Base-by-base conservation (phyloP, 2,329 filamentous ascomycete species). In the Aspergillaceae sp. region DNA sequence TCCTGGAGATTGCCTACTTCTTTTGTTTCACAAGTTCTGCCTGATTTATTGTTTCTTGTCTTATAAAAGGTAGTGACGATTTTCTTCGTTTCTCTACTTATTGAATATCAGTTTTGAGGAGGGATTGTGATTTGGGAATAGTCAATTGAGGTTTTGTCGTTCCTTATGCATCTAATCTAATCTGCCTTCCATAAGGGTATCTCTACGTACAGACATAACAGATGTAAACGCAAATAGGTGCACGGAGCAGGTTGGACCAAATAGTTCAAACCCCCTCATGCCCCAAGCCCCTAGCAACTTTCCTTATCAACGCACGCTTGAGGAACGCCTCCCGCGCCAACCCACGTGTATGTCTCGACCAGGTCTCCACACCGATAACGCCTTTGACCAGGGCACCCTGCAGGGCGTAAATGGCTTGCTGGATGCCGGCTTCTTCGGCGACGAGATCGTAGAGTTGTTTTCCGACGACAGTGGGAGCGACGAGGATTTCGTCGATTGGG, bases 391-490 rank as follows among this genome's bases (percentile, higher is more conserved):
- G 60, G 9, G 64, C 72, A 40, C 65, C 63, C 49, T 71, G 73
- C 47, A 72, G 59, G 10, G 69, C 83, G 60, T 92, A 94, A 51
- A 97, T 81, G 2, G 88, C 86, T 63, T 96, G 91, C 30, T 84
- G 85, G 41, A 94, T 78, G 2, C 86, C 89, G 54, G 84, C 78
- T 69, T 96, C 91, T 62, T 98, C 92, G 1, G 89, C 88, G 29
- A 90, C 87, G 2, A 94, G 74, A 41, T 83, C 82, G 67, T 97
- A 98, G 26, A 98, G 72, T 72, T 98, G 92, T 54, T 91, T 90
- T 0, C 86, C 87, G 4, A 96, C 92, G 1, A 96, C 84, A 0
- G 88, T 96, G 1, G 91, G 89, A 3, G 90, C 88, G n/a, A 96
- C 87, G 2, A 98, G 74, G 32, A 97, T 77, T 49, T 94, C 89